Evolutionary conservation across 192 early-diverging fungal genomes (phyloP), one percentile per base, ranked within the genome.

Genomic region (Rhizophagus sp.): DNA sequence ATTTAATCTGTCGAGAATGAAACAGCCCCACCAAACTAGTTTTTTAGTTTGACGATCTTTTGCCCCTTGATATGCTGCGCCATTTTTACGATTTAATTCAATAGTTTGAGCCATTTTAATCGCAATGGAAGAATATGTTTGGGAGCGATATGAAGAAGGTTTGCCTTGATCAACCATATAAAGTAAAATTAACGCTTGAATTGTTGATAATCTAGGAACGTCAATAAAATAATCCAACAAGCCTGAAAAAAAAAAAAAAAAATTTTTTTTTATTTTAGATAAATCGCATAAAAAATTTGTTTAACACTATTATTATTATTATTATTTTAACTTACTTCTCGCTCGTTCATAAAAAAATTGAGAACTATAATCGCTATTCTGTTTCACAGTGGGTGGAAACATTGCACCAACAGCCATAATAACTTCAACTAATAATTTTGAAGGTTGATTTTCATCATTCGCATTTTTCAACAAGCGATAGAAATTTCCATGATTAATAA

Each of bases 51-150:
- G 77, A 8, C 66, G 39, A 69, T 63, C 24, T n/a, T 79, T 79
- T 1, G 13, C 39, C 0, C 62, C 47, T 25, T 63, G 62, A 69
- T 79, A 79, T 19, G 50, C 66, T 41, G 41, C 44, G 27, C 77
- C 33, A 33, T 79, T 79, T n/a, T 47, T 66, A 22, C 83, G 70
- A 52, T 86, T 82, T 4, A 86, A 79, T 27, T 83, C 83, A 69
- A 86, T 84, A 76, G 79, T 81, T 57, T 86, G 85, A 6, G 85
- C 85, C 85, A 86, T 86, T 15, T 81, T 78, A 49, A 86, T 86
- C 15, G 85, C 85, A 81, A 84, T 86, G 36, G 81, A 82, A 25
- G 68, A 79, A 65, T 84, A 86, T 78, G 83, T 84, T 65, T 84
- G 83, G 7, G 81, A 73, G 7, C 83, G 76, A 50, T 83, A 84